Evolutionary conservation across 176 grass and related monocot genomes (phyloP).

Genomic region (Oryza longistaminata): DNA sequence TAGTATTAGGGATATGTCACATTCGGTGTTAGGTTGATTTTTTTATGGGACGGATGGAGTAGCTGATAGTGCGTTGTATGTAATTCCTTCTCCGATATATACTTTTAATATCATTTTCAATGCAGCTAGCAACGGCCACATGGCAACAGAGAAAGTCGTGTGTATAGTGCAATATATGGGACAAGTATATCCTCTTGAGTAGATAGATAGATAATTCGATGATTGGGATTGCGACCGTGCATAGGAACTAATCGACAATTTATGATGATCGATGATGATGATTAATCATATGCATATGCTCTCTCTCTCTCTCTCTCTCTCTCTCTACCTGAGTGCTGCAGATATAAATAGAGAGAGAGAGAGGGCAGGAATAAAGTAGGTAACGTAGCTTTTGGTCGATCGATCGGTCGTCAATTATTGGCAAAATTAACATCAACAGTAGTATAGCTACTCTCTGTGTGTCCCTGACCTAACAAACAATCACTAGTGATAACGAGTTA

Average conservation of each 20-base stretch:
- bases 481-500: background rate
- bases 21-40: too few relatives aligned
- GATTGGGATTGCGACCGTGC: background rate
- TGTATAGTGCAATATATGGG: background rate
- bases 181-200: background rate
- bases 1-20: too few relatives aligned
- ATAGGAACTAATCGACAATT: background rate
- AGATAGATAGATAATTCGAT: background rate
- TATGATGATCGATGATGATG: background rate
- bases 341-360: background rate
- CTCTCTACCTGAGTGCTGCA: background rate
- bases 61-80: background rate
- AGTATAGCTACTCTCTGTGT: too few relatives aligned
- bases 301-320: background rate
- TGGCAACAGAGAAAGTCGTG: background rate
- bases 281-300: background rate
- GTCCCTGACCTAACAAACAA: constrained; percentile 3
- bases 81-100: background rate
- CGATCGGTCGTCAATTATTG: background rate
- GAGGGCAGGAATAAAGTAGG: background rate
- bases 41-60: too few relatives aligned
- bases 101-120: background rate
- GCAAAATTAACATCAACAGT: constrained; percentile 5
- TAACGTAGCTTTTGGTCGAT: background rate
- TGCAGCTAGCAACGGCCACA: background rate